These are phyloP conservation scores for Botrytis aclada DNA, from an alignment of 2,329 filamentous ascomycete species.

Conservation along the genomic window DNA sequence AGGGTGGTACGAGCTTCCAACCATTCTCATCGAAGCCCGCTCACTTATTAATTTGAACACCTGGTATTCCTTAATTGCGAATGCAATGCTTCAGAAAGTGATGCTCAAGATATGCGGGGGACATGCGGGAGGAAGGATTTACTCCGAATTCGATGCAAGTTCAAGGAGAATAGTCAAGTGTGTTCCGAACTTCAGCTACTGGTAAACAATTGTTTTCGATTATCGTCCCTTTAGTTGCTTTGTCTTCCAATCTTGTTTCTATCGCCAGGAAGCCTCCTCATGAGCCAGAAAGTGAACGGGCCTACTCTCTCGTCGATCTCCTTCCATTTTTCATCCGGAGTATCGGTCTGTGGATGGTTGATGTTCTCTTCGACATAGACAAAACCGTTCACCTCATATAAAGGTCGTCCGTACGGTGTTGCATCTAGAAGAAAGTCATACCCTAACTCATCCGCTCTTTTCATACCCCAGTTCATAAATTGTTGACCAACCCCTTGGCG, in stretches of 20 bases:
- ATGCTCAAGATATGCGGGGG: neutral
- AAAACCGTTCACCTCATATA: constrained; percentile 20
- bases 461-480: constrained; percentile 14
- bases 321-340: constrained; percentile 19
- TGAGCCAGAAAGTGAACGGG: constrained; percentile 20
- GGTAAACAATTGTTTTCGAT: neutral
- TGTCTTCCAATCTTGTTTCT: neutral
- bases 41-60: neutral
- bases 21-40: neutral
- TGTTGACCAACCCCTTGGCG: constrained; percentile 15
- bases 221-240: neutral
- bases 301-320: constrained; percentile 19
- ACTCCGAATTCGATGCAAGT: neutral
- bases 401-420: constrained; percentile 12
- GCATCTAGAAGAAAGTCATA: constrained; percentile 17
- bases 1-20: neutral
- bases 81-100: neutral
- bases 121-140: neutral
- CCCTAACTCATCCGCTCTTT: constrained; percentile 11
- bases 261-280: constrained; percentile 9
- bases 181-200: too few species aligned
- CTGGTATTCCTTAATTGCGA: neutral
- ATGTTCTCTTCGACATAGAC: constrained; percentile 14
- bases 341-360: constrained; percentile 13
- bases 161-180: neutral